Evolutionary conservation across 169 alveolate genomes (phyloP).

Genomic region (Babesia caballi): DNA sequence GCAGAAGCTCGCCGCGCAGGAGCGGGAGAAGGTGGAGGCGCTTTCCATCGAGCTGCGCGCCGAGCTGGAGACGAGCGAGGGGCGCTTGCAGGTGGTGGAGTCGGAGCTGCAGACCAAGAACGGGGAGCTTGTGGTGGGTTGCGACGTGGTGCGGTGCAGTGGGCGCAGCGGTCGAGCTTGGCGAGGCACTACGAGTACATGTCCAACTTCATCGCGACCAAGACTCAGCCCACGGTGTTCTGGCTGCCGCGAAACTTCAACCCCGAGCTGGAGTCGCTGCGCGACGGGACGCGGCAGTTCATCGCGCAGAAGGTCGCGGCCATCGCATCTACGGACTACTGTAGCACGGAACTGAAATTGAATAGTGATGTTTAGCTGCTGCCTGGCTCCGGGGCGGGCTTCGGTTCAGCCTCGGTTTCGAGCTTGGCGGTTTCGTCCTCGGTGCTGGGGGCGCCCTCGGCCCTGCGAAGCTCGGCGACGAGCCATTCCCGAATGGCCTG

Average conservation of each 20-base stretch:
- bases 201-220: slow-evolving; percentile 73
- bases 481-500: slow-evolving; percentile 28
- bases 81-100: slow-evolving; percentile 6
- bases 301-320: slow-evolving; percentile 66
- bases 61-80: slow-evolving; percentile 8
- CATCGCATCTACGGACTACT: slow-evolving; percentile 61
- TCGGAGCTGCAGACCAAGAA: slow-evolving; percentile 10
- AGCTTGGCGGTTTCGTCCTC: not conserved
- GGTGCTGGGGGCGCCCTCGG: not conserved
- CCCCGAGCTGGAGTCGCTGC: slow-evolving; percentile 57
- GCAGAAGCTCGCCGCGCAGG: slow-evolving; percentile 55
- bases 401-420: not conserved
- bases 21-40: slow-evolving; percentile 37
- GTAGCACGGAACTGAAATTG: slow-evolving; percentile 17
- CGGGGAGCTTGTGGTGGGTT: slow-evolving; percentile 28
- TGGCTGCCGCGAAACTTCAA: slow-evolving; percentile 74
- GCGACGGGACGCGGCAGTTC: slow-evolving; percentile 62
- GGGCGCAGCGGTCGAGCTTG: slow-evolving; percentile 45
- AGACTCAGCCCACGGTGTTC: slow-evolving; percentile 71
- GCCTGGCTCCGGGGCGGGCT: no score
- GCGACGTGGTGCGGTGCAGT: no score
- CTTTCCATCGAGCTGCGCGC: slow-evolving; percentile 31
- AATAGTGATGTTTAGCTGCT: not conserved
- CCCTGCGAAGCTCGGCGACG: not conserved
- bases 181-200: slow-evolving; percentile 68